A percentile compares a stretch with the other conserved stretches of the same genome.
Conservation (phyloP, 2,329 filamentous ascomycete genomes). For the Aureobasidium zeae region DNA sequence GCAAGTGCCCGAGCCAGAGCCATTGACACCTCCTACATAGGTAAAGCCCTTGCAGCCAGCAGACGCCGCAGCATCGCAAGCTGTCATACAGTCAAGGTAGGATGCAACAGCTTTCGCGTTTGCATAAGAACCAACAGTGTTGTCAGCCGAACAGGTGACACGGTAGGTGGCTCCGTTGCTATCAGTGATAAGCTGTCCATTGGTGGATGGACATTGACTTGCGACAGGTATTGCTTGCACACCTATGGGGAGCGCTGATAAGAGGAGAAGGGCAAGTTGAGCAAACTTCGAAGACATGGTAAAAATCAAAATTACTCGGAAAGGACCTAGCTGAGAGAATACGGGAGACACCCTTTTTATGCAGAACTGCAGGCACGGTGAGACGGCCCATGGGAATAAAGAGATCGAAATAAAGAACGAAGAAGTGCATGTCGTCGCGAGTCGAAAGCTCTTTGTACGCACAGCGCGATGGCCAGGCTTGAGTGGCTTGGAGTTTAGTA, state of each 20-base stretch:
- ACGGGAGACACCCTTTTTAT: no score
- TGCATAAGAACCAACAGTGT: slow-evolving; percentile 14
- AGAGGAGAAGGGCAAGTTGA: background rate
- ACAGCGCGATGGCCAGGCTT: no score
- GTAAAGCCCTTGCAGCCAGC: slow-evolving; percentile 18
- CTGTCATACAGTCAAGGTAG: slow-evolving; percentile 18
- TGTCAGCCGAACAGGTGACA: slow-evolving; percentile 16
- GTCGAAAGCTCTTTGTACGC: no score
- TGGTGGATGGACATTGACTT: slow-evolving; percentile 19
- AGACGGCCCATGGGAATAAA: no score
- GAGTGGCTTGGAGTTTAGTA: no score
- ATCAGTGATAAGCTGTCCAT: slow-evolving; percentile 21
- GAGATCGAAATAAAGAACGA: no score
- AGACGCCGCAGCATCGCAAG: slow-evolving; percentile 15
- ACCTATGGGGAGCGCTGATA: background rate
- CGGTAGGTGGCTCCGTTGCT: slow-evolving; percentile 14
- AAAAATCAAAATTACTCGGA: no score
- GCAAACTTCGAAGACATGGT: background rate
- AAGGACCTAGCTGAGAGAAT: no score
- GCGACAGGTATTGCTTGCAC: slow-evolving; percentile 6
- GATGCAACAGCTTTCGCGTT: slow-evolving; percentile 15
- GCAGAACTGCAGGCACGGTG: no score
- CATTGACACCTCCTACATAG: slow-evolving; percentile 20
- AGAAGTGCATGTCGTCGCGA: no score
- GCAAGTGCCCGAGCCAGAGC: slow-evolving; percentile 20